Evolutionary conservation across 805 yeast species (phyloP).

Genomic region (Ogataea glucozyma): DNA sequence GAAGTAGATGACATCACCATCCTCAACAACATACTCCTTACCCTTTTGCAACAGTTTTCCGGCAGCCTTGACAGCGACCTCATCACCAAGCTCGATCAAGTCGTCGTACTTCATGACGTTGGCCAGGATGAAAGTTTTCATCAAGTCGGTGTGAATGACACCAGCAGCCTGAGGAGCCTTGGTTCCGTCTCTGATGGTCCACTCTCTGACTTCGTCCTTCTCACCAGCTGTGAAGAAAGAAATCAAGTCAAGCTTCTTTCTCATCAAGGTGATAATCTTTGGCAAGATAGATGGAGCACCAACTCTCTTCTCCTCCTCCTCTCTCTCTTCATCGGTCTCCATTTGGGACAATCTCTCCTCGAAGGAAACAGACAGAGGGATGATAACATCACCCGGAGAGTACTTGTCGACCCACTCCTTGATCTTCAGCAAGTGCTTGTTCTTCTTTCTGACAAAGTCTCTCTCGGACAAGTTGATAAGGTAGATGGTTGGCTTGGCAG

Average conservation of each 20-base stretch:
- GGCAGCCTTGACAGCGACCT: conserved; percentile 49
- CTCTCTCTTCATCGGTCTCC: conserved; percentile 61
- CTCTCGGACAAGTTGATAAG: conserved; percentile 70
- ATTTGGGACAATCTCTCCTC: conserved; percentile 90
- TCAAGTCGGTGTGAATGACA: conserved; percentile 81
- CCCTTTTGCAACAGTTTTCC: conserved; percentile 71
- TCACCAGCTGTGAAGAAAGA: conserved; percentile 89
- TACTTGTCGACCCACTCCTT: conserved; percentile 65
- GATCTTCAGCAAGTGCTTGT: conserved; percentile 53
- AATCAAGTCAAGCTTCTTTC: conserved; percentile 66
- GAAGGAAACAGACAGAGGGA: conserved; percentile 88
- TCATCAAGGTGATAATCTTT: conserved; percentile 63
- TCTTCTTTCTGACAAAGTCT: conserved; percentile 58
- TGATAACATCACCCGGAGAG: conserved; percentile 77
- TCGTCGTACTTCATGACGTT: conserved; percentile 71
- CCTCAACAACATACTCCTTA: conserved; percentile 75
- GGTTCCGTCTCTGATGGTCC: conserved; percentile 78
- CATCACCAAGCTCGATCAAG: conserved; percentile 52
- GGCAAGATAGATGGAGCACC: conserved; percentile 56
- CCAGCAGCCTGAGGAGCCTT: conserved; percentile 91
- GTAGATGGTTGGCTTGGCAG: conserved; percentile 87
- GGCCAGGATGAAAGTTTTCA: conserved; percentile 78
- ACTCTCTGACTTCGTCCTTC: conserved; percentile 74
- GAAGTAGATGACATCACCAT: conserved; percentile 78
- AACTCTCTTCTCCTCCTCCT: conserved; percentile 36